phyloP scores from a whole-genome alignment of 208 protist species.

The Acanthamoeba lenticulata region DNA sequence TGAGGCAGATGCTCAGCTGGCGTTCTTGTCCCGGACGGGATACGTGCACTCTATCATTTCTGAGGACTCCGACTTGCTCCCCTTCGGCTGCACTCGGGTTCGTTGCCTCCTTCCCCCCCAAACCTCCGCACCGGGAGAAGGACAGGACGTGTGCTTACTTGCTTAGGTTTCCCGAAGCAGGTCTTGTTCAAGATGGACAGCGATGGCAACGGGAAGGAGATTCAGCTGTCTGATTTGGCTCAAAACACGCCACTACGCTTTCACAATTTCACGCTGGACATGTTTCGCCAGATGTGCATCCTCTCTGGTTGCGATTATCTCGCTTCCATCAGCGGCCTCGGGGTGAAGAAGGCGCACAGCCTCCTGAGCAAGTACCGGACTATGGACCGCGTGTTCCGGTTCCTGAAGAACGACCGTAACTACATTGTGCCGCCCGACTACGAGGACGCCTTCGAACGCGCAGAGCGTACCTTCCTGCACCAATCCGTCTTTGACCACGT shows the following conservation, averaged over 20 bases:
- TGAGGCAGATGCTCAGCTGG: conserved; percentile 99
- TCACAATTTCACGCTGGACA: conserved; percentile 87
- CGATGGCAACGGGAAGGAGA: conserved; percentile 79
- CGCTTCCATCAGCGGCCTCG: conserved; percentile 84
- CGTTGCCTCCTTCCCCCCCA: background rate
- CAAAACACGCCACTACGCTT: conserved; percentile 71
- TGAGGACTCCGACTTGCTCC: conserved; percentile 99
- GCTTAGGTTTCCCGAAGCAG: background rate
- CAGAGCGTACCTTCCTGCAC: conserved; percentile 50
- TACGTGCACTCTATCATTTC: conserved; percentile 95
- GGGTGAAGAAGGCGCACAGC: conserved; percentile 59
- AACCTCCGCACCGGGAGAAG: background rate
- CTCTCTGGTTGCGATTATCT: conserved; percentile 98
- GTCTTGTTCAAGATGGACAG: conserved; percentile 89
- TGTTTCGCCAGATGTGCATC: conserved; percentile 94
- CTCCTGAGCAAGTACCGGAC: conserved; percentile 42
- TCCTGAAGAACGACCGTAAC: background rate
- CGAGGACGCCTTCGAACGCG: background rate
- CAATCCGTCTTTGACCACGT: conserved; percentile 43
- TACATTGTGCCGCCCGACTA: conserved; percentile 36
- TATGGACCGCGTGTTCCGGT: conserved; percentile 52
- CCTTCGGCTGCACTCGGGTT: conserved; percentile 89
- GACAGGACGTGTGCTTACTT: background rate
- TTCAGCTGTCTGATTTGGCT: conserved; percentile 68
- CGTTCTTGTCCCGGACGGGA: conserved; percentile 92